Evolutionary conservation across 441 rosid genomes (phyloP).

Genomic region (Hura crepitans): DNA sequence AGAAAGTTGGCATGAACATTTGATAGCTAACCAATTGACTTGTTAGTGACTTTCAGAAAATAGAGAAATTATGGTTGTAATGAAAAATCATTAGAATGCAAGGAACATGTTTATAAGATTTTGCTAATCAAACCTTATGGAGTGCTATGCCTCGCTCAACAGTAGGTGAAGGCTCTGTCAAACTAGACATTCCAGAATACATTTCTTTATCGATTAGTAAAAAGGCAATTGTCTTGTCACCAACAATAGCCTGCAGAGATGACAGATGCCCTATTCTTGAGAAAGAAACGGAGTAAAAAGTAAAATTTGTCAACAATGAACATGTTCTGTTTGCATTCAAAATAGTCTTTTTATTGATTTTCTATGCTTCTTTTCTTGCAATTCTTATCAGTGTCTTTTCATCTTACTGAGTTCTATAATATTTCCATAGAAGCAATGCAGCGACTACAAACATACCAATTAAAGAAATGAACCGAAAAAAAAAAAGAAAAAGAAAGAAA

Average conservation of each 20-base stretch:
- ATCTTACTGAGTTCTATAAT: neutral
- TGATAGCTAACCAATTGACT: constrained; percentile 16
- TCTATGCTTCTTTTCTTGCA: neutral
- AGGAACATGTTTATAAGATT: neutral
- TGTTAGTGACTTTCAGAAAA: neutral
- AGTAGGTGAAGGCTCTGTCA: constrained; percentile 52
- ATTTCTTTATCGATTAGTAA: constrained; percentile 71
- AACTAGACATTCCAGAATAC: constrained; percentile 76
- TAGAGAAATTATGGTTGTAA: neutral
- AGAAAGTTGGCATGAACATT: constrained; percentile 7
- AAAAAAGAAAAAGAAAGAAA: constrained; percentile 11
- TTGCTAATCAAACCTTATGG: constrained; percentile 54
- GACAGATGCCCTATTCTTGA: constrained; percentile 15
- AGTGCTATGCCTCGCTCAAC: constrained; percentile 73
- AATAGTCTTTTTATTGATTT: too few species aligned
- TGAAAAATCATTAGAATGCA: neutral
- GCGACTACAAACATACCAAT: neutral
- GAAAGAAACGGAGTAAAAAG: constrained; percentile 12
- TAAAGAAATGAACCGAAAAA: neutral
- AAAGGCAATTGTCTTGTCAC: constrained; percentile 77
- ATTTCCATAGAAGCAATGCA: too few species aligned
- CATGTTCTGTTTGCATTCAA: constrained; percentile 2
- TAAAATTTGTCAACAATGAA: neutral
- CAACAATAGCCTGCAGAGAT: constrained; percentile 65
- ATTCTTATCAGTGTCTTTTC: neutral